A percentile compares a stretch with the other conserved stretches of the same genome.
Evolutionary conservation across 805 yeast species (phyloP).

Genomic region (Lipomyces sp.): DNA sequence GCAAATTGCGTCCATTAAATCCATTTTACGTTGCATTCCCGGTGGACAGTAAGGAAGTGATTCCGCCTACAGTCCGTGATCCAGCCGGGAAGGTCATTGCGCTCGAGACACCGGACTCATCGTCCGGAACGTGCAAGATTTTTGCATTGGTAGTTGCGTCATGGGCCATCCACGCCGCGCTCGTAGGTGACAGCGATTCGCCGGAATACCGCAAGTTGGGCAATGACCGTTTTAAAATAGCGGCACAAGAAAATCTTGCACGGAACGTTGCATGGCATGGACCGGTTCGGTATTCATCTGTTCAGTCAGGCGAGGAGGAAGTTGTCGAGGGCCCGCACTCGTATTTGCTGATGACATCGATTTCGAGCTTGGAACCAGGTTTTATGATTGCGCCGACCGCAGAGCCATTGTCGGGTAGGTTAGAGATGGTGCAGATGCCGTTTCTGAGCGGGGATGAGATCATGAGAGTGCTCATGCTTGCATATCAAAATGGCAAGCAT

Average conservation of each 20-base stretch:
- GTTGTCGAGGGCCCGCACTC: constrained; percentile 53
- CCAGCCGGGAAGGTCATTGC: constrained; percentile 43
- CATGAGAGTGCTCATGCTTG: constrained; percentile 61
- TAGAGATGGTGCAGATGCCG: constrained; percentile 56
- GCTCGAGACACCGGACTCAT: constrained; percentile 22
- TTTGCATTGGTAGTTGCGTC: constrained; percentile 64
- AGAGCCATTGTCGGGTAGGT: constrained; percentile 48
- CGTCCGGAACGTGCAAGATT: constrained; percentile 9
- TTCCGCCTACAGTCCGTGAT: constrained; percentile 53
- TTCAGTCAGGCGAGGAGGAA: constrained; percentile 20
- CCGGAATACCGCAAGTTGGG: constrained; percentile 70
- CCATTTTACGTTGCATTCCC: constrained; percentile 36
- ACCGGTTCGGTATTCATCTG: constrained; percentile 34
- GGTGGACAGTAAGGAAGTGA: constrained; percentile 43
- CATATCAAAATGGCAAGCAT: constrained; percentile 63
- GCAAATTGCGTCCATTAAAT: constrained; percentile 21
- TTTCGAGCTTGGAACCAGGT: constrained; percentile 61
- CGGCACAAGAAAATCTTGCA: constrained; percentile 61
- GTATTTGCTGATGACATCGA: constrained; percentile 63
- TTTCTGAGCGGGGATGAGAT: constrained; percentile 48
- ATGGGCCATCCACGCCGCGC: constrained; percentile 84
- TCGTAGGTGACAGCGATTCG: constrained; percentile 79
- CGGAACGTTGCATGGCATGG: constrained; percentile 61
- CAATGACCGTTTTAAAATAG: constrained; percentile 66
- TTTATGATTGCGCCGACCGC: constrained; percentile 69